Evolutionary conservation across 345 rosid genomes (phyloP), one percentile per base, ranked within the genome.

Genomic region (Lenwebbia sp.): DNA sequence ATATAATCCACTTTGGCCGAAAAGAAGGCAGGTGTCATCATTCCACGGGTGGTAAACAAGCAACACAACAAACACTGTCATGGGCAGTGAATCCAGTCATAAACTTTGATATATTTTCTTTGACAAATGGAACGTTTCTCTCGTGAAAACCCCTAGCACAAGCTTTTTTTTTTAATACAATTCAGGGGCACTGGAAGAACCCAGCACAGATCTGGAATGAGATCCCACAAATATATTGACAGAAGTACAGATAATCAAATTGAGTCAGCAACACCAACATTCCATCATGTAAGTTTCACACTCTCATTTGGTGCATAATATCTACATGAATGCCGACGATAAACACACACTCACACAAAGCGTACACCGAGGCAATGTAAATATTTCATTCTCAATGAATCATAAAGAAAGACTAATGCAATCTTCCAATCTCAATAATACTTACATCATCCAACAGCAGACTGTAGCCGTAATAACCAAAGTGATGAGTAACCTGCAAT

Each of bases 381-480:
- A 15, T 70, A 70, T 33, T 70, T 37, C 47, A 10, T 37, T 19
- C 44, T 19, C 26, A 21, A 70, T 33, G 26, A 37, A 37, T 33
- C 11, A 10, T 70, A 70, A 70, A 70, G 84, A 52, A 50, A 82
- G 44, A 82, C 41, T 28, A 82, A 82, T 9, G 4, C 9, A 40
- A 82, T 82, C 57, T 25, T 17, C 83, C 28, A 23, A 82, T 25
- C 22, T 4, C 28, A 52, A 41, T 51, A 83, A 82, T 87, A 90
- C 97, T 92, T 92, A 97, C 99, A 97, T 97, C 99, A 97, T 95
- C 99, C 99, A 96, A 89, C 99, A 97, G 89, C 98, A 95, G 78
- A 94, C 94, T 51, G 96, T 94, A 21, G 99, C 98, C 30, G 99
- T 97, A 85, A 96, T 86, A 86, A 97, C 95, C 95, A 97, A 91